These are phyloP conservation scores for Asterella californica DNA, from an alignment of 225 moss, liverwort and hornwort species.

Conservation along the genomic window DNA sequence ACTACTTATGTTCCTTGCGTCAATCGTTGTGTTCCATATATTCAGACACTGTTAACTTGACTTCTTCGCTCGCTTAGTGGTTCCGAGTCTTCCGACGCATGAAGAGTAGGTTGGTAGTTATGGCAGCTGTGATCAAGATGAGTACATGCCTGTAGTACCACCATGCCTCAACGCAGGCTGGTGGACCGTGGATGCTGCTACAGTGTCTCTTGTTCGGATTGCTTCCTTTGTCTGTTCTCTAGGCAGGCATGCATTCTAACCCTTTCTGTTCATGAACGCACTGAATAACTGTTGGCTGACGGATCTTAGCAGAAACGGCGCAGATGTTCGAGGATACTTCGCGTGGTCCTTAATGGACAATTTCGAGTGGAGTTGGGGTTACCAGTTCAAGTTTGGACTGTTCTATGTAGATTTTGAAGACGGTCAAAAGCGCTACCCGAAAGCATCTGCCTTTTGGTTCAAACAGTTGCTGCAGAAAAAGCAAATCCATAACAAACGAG, in stretches of 20 bases:
- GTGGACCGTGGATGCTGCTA: no score
- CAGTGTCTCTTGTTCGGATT: no score
- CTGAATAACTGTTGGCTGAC: background rate
- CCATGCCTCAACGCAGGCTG: no score
- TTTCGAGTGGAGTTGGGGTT: conserved; percentile 36
- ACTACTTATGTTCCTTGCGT: background rate
- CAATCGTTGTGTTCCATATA: background rate
- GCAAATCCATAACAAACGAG: background rate
- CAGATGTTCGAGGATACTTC: conserved; percentile 23
- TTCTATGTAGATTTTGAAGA: conserved; percentile 19
- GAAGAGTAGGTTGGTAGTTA: no score
- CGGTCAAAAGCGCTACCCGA: conserved; percentile 4
- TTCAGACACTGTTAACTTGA: background rate
- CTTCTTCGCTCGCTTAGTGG: background rate
- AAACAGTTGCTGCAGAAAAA: conserved; percentile 1
- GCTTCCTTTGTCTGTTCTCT: no score
- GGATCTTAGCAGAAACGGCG: conserved; percentile 12
- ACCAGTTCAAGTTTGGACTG: background rate
- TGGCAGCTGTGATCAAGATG: no score
- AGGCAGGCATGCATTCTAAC: background rate
- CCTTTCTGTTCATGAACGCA: background rate
- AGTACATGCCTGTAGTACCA: no score
- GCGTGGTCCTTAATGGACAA: conserved; percentile 43
- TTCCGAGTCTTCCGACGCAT: no score
- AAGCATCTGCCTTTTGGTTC: conserved; percentile 22